Evolutionary conservation across 2,329 filamentous ascomycete genomes (phyloP).

Genomic region (Alternaria metachromatica): DNA sequence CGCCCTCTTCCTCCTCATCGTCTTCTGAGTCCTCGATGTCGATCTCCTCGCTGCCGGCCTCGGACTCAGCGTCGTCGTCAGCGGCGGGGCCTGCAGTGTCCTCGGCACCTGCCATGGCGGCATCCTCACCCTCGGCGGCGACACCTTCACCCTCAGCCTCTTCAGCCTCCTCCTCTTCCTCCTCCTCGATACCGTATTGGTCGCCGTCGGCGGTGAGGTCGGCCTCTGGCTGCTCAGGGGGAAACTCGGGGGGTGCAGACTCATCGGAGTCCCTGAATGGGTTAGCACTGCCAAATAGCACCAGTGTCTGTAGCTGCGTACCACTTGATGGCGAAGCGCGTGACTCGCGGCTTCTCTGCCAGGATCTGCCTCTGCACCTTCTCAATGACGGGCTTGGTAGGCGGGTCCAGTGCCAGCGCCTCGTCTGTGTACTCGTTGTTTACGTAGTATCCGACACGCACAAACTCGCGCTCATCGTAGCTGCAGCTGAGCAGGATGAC

Average conservation of each 20-base stretch:
- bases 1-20: conserved; percentile 71
- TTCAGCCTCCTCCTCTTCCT: conserved; percentile 70
- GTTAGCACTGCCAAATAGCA: conserved; percentile 23
- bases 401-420: conserved; percentile 86
- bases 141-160: conserved; percentile 60
- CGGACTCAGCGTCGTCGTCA: conserved; percentile 72
- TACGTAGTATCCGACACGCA: conserved; percentile 98
- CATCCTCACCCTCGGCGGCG: conserved; percentile 65
- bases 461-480: conserved; percentile 96
- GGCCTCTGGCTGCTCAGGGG: conserved; percentile 95
- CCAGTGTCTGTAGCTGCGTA: conserved; percentile 53
- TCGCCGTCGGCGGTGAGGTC: conserved; percentile 84
- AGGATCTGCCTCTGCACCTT: conserved; percentile 91
- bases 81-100: conserved; percentile 57
- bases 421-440: conserved; percentile 99
- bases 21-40: conserved; percentile 79
- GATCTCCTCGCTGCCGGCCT: conserved; percentile 79
- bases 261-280: conserved; percentile 90
- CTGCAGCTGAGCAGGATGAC: conserved; percentile 95
- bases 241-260: conserved; percentile 92
- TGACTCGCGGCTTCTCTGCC: conserved; percentile 96
- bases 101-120: conserved; percentile 77
- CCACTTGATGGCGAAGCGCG: conserved; percentile 98
- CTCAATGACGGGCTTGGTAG: conserved; percentile 89
- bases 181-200: conserved; percentile 83